These are phyloP conservation scores for Anastatica hierochuntica DNA, from an alignment of 345 rosid species.

Conservation along the genomic window DNA sequence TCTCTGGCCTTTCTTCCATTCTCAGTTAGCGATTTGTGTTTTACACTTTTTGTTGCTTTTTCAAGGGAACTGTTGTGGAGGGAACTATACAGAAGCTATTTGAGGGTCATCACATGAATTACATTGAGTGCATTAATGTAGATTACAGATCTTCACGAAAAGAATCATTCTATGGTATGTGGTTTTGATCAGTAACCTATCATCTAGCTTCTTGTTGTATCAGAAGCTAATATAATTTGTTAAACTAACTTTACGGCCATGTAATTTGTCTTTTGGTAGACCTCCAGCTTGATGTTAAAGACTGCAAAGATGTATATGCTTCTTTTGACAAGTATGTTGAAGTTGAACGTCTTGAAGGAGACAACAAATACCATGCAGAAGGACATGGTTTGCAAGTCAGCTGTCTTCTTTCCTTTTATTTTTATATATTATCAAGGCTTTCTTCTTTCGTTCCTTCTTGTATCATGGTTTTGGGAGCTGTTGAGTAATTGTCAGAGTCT, in stretches of 20 bases:
- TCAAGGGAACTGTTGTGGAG: conserved; percentile 96
- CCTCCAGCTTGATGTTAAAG: conserved; percentile 98
- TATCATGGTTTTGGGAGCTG: neutral
- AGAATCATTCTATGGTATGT: conserved; percentile 91
- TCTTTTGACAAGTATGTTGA: conserved; percentile 99
- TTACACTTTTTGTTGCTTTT: neutral
- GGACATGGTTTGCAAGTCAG: conserved; percentile 87
- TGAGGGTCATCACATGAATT: conserved; percentile 98
- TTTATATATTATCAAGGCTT: conserved; percentile 4
- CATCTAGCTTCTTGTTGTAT: neutral
- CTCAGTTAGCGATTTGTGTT: conserved; percentile 13
- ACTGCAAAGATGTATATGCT: conserved; percentile 92
- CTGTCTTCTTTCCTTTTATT: conserved; percentile 7
- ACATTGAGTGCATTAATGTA: conserved; percentile 95
- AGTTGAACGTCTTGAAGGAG: conserved; percentile 97
- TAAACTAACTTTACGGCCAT: conserved; percentile 8
- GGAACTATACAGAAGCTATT: conserved; percentile 94
- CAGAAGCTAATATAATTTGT: conserved; percentile 4
- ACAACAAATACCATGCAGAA: conserved; percentile 94
- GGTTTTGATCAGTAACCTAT: neutral
- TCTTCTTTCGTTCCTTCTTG: conserved; percentile 1
- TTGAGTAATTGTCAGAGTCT: neutral
- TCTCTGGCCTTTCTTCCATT: neutral
- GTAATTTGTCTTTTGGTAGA: conserved; percentile 39
- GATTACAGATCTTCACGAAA: conserved; percentile 87